Percentiles rank a stretch among this genome's conserved stretches.
Conservation (phyloP, 2,329 filamentous ascomycete species). For the Fragosphaeria purpurea region DNA sequence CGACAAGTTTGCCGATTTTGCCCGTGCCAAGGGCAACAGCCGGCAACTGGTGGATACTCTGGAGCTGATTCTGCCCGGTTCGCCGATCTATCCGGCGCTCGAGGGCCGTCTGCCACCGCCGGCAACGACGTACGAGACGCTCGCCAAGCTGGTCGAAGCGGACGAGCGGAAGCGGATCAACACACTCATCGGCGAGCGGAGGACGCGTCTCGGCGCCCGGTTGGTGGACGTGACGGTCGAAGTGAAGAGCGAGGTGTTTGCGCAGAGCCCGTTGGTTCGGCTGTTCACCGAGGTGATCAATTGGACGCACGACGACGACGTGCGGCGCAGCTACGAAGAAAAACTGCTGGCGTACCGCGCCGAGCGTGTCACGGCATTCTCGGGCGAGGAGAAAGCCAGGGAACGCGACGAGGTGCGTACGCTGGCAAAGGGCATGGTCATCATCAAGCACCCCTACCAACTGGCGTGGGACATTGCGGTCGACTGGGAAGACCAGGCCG, state of each 20-base stretch:
- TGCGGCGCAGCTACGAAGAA: slow-evolving; percentile 78
- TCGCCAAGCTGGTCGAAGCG: slow-evolving; percentile 73
- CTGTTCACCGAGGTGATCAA: slow-evolving; percentile 78
- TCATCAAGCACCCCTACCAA: slow-evolving; percentile 83
- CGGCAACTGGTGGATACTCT: slow-evolving; percentile 68
- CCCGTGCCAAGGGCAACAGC: slow-evolving; percentile 60
- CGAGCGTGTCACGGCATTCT: slow-evolving; percentile 63
- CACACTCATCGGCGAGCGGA: slow-evolving; percentile 75
- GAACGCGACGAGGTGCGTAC: slow-evolving; percentile 67
- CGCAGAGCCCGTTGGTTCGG: slow-evolving; percentile 64
- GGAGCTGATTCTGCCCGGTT: slow-evolving; percentile 66
- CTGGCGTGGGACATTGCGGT: slow-evolving; percentile 86
- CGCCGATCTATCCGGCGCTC: slow-evolving; percentile 68
- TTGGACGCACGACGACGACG: slow-evolving; percentile 80
- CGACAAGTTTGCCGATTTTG: slow-evolving; percentile 70
- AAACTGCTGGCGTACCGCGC: slow-evolving; percentile 75
- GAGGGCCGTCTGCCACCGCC: slow-evolving; percentile 78
- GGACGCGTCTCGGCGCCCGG: slow-evolving; percentile 76
- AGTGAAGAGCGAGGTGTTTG: slow-evolving; percentile 77
- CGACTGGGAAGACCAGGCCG: slow-evolving; percentile 76
- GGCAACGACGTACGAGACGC: slow-evolving; percentile 66
- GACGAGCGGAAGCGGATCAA: slow-evolving; percentile 88
- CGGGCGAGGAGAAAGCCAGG: slow-evolving; percentile 52
- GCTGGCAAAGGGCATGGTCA: slow-evolving; percentile 84
- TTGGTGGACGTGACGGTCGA: slow-evolving; percentile 75